These are phyloP conservation scores for Alternaria solani DNA, from an alignment of 2,329 filamentous ascomycete species.

Conservation along the genomic window DNA sequence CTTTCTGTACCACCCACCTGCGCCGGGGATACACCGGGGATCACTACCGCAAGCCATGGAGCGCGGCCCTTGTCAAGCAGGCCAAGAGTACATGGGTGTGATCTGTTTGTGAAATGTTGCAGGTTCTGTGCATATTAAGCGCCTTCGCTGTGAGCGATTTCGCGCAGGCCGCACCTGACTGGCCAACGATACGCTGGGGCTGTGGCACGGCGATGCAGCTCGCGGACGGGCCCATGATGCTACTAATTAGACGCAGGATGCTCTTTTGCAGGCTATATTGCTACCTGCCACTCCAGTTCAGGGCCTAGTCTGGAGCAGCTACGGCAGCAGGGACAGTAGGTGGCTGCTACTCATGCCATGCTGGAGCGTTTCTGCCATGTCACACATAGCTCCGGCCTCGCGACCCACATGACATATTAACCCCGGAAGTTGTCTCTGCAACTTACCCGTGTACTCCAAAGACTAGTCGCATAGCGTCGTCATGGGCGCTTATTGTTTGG, in stretches of 20 bases:
- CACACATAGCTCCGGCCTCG: constrained; percentile 12
- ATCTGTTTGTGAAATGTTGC: constrained; percentile 22
- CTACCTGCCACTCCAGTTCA: constrained; percentile 14
- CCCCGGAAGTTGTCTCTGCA: constrained; percentile 11
- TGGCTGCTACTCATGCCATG: constrained; percentile 30
- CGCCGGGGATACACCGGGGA: constrained; percentile 25
- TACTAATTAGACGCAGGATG: constrained; percentile 40
- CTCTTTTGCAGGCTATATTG: constrained; percentile 38
- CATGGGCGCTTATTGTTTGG: constrained; percentile 33
- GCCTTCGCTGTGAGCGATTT: constrained; percentile 23
- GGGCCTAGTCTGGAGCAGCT: constrained; percentile 21
- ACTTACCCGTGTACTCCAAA: constrained; percentile 12
- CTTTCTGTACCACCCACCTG: constrained; percentile 29
- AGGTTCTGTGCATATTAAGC: constrained; percentile 19
- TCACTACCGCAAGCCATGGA: constrained; percentile 26
- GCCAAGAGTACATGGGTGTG: constrained; percentile 23
- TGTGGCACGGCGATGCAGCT: constrained; percentile 36
- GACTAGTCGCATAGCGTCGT: constrained; percentile 26
- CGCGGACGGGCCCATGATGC: constrained; percentile 18
- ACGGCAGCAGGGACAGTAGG: constrained; percentile 19
- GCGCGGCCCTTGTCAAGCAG: constrained; percentile 19
- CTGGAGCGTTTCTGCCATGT: constrained; percentile 20
- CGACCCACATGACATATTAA: constrained; percentile 7
- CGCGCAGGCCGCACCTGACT: constrained; percentile 24
- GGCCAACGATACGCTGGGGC: constrained; percentile 31